Conservation (phyloP, 2,329 filamentous ascomycete species). For the Colletotrichum liriopes region DNA sequence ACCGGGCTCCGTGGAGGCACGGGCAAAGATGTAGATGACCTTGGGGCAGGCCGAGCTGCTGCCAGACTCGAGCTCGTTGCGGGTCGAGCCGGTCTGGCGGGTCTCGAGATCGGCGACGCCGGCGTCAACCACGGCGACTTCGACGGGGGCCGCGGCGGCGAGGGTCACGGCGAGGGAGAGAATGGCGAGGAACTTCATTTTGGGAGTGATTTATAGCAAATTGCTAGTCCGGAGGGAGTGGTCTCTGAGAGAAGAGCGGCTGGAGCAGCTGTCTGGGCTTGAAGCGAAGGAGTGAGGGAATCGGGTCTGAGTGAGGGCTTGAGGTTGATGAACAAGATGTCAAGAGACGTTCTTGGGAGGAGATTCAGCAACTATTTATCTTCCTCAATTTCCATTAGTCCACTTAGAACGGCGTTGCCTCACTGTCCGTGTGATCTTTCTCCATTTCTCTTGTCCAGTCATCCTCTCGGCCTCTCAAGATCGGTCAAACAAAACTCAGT, state of each 20-base stretch:
- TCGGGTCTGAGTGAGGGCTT: slow-evolving; percentile 29
- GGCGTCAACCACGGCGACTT: slow-evolving; percentile 6
- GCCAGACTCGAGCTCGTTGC: slow-evolving; percentile 51
- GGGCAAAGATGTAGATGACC: slow-evolving; percentile 58
- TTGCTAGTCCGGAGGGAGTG: slow-evolving; percentile 7
- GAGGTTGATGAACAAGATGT: slow-evolving; percentile 19
- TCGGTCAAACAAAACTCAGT: slow-evolving; percentile 12
- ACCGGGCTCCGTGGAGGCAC: slow-evolving; percentile 56
- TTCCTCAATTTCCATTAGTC: not conserved
- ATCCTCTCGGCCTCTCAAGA: not conserved
- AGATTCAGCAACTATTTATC: slow-evolving; percentile 23
- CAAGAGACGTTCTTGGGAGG: not conserved
- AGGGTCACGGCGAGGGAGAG: slow-evolving; percentile 41
- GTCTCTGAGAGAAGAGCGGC: not conserved
- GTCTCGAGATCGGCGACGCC: slow-evolving; percentile 21
- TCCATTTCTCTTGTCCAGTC: not conserved
- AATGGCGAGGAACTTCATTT: slow-evolving; percentile 46
- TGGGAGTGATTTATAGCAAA: slow-evolving; percentile 1
- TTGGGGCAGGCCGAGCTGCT: slow-evolving; percentile 51
- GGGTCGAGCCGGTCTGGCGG: slow-evolving; percentile 45
- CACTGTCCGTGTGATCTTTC: not conserved
- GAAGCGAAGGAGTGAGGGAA: slow-evolving; percentile 25
- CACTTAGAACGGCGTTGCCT: not conserved
- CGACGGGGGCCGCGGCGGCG: slow-evolving; percentile 40
- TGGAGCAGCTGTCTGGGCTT: slow-evolving; percentile 17